phyloP scores from a whole-genome alignment of 257 asterid species.

The Solanum peruvianum region DNA sequence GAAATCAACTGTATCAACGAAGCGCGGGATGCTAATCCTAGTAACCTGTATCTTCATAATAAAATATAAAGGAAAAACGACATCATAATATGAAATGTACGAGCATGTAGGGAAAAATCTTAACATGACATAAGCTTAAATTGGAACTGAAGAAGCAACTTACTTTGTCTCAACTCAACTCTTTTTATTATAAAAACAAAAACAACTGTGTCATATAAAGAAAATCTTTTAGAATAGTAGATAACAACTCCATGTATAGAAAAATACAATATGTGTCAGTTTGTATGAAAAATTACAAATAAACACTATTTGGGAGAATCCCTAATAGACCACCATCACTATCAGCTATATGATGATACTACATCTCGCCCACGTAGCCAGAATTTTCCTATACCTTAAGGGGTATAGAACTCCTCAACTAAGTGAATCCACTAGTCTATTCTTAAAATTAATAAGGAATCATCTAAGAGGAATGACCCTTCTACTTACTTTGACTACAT shows the following conservation, averaged over 20 bases:
- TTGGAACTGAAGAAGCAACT: neutral
- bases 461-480: neutral
- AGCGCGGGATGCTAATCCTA: neutral
- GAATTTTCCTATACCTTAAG: neutral
- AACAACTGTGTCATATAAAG: neutral
- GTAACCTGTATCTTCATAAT: neutral
- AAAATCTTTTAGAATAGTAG: neutral
- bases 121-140: neutral
- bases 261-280: neutral
- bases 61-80: neutral
- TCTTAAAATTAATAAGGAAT: neutral
- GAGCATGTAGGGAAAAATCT: neutral
- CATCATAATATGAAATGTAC: neutral
- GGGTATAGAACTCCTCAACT: neutral
- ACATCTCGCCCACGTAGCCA: neutral
- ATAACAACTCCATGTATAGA: neutral
- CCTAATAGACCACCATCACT: neutral
- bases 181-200: no score
- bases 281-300: neutral
- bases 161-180: neutral
- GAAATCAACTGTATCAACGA: no score
- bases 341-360: neutral
- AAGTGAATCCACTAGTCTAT: neutral
- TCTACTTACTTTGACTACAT: neutral
- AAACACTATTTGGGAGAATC: neutral